Percentiles rank a stretch among this genome's conserved stretches.
Evolutionary conservation across 768 basidiomycete genomes (phyloP).

Genomic region (Termitomyces sp.): DNA sequence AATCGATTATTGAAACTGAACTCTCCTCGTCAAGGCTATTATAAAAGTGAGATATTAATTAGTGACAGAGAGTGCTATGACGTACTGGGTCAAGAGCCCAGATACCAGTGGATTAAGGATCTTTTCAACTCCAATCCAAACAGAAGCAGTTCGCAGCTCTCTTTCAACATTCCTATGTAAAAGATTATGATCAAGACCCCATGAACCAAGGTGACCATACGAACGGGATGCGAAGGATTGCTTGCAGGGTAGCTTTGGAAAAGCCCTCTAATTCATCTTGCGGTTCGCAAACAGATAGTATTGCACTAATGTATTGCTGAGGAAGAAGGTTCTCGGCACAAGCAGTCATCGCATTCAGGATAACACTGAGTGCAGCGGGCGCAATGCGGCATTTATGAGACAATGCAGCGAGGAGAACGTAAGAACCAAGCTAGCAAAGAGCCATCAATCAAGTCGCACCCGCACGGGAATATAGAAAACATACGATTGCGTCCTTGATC

Average conservation of each 20-base stretch:
- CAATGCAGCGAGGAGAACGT: slow-evolving; percentile 65
- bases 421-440: slow-evolving; percentile 55
- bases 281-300: slow-evolving; percentile 57
- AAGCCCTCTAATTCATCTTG: slow-evolving; percentile 52
- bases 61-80: background rate
- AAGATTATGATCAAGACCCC: background rate
- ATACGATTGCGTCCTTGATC: slow-evolving; percentile 50
- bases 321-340: slow-evolving; percentile 44
- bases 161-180: slow-evolving; percentile 37
- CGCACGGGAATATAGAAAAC: slow-evolving; percentile 14
- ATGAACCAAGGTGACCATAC: slow-evolving; percentile 18
- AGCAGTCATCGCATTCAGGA: slow-evolving; percentile 48
- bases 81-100: slow-evolving; percentile 30
- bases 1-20: slow-evolving; percentile 28
- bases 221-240: slow-evolving; percentile 43
- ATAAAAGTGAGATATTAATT: background rate
- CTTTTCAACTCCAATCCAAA: slow-evolving; percentile 50
- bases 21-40: slow-evolving; percentile 27
- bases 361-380: slow-evolving; percentile 49
- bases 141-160: slow-evolving; percentile 36
- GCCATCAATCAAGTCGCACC: background rate
- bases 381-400: slow-evolving; percentile 61
- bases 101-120: slow-evolving; percentile 49
- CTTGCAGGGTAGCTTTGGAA: slow-evolving; percentile 31
- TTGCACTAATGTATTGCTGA: slow-evolving; percentile 58